Conservation (phyloP, 2,329 filamentous ascomycete species). For the Nothopassalora personata region DNA sequence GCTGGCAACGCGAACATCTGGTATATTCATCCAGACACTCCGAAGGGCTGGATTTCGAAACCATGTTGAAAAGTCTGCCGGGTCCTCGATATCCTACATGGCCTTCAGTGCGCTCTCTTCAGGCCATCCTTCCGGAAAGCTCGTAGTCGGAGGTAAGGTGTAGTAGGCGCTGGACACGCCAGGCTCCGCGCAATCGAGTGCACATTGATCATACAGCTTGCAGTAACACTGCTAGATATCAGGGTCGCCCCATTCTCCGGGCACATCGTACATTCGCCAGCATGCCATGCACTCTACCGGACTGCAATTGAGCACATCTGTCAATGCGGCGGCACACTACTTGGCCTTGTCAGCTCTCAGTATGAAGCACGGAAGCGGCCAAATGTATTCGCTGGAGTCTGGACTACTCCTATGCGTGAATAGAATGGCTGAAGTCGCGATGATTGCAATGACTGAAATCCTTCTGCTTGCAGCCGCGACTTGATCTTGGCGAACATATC, state of each 20-base stretch:
- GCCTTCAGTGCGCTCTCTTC: constrained; percentile 27
- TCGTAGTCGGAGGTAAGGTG: constrained; percentile 52
- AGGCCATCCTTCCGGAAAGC: constrained; percentile 59
- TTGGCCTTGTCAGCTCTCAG: too few species aligned
- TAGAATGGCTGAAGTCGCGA: too few species aligned
- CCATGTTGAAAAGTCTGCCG: not conserved
- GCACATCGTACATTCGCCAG: too few species aligned
- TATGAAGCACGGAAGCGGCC: too few species aligned
- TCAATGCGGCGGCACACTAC: too few species aligned
- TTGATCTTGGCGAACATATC: too few species aligned
- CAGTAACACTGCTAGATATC: constrained; percentile 60
- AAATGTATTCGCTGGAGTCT: too few species aligned
- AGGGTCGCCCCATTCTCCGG: constrained; percentile 41
- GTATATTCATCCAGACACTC: not conserved
- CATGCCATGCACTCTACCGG: too few species aligned
- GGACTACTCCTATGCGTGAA: too few species aligned
- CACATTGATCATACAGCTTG: constrained; percentile 59
- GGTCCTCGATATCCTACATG: not conserved
- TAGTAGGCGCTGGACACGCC: constrained; percentile 55
- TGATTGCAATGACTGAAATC: too few species aligned
- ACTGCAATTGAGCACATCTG: too few species aligned
- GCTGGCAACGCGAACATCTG: not conserved
- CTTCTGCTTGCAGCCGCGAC: too few species aligned
- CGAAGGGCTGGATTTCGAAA: not conserved
- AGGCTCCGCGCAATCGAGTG: constrained; percentile 38